A percentile compares a stretch with the other conserved stretches of the same genome.
These are phyloP conservation scores for Fusarium illudens DNA, from an alignment of 2,329 filamentous ascomycete species.

Conservation along the genomic window DNA sequence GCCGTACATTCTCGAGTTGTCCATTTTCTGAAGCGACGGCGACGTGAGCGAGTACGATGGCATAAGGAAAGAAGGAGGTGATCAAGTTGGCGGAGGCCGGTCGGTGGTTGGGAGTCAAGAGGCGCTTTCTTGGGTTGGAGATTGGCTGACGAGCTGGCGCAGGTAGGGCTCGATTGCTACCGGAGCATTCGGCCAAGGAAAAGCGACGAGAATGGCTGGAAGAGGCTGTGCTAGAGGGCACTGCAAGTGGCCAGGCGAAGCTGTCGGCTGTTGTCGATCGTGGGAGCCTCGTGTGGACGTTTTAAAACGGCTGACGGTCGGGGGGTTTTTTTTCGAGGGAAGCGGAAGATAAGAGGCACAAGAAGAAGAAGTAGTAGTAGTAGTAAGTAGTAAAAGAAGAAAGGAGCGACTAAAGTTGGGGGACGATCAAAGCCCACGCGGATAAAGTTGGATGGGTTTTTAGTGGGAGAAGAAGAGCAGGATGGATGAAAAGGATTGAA, in stretches of 20 bases:
- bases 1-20: constrained; percentile 69
- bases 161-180: constrained; percentile 39
- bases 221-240: constrained; percentile 27
- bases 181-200: constrained; percentile 40
- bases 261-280: constrained; percentile 26
- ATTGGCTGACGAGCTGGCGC: constrained; percentile 8
- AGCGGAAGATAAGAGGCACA: constrained; percentile 11
- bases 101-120: constrained; percentile 10
- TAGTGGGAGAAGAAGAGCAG: constrained; percentile 30
- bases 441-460: constrained; percentile 25
- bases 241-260: constrained; percentile 23
- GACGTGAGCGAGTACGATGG: constrained; percentile 76
- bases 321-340: background rate
- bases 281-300: constrained; percentile 19
- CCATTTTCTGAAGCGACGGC: constrained; percentile 83
- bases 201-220: constrained; percentile 7
- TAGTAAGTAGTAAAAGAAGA: constrained; percentile 26
- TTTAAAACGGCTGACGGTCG: constrained; percentile 8
- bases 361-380: constrained; percentile 11
- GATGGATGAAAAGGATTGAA: constrained; percentile 32
- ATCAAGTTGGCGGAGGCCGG: constrained; percentile 15
- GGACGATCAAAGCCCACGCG: constrained; percentile 32
- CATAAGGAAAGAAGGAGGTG: constrained; percentile 62
- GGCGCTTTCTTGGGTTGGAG: constrained; percentile 26
- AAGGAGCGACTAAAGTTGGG: constrained; percentile 35